Evolutionary conservation across 768 basidiomycete genomes (phyloP).

Genomic region (Pisolithus albus): DNA sequence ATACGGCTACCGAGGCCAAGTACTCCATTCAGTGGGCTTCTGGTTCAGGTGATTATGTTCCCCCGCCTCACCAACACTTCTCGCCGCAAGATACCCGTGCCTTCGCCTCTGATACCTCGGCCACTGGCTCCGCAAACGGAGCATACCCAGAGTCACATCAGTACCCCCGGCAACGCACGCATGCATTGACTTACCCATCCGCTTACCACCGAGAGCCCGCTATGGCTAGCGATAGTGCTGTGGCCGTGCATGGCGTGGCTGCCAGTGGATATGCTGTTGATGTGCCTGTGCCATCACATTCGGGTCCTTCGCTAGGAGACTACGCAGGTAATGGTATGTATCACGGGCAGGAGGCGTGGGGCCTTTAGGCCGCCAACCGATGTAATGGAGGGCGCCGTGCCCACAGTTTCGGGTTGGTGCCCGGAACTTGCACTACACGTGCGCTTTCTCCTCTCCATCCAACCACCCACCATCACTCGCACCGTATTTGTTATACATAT

Average conservation of each 20-base stretch:
- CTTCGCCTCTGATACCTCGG: not conserved
- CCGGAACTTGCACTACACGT: too few species aligned
- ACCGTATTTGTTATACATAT: too few species aligned
- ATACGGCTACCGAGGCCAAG: not conserved
- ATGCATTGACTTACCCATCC: not conserved
- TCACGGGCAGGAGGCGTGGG: not conserved
- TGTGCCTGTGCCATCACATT: not conserved
- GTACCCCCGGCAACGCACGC: not conserved
- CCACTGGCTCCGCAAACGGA: constrained; percentile 2
- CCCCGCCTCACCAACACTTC: constrained; percentile 4
- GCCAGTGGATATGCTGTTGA: not conserved
- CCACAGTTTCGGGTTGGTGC: too few species aligned
- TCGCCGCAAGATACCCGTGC: constrained; percentile 16
- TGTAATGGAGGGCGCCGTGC: not conserved
- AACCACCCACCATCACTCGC: too few species aligned
- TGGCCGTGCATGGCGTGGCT: not conserved
- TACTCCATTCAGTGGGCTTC: not conserved
- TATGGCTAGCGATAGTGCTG: not conserved
- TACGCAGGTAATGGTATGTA: not conserved
- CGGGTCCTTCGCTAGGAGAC: not conserved
- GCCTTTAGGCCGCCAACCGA: not conserved
- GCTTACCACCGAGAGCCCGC: not conserved
- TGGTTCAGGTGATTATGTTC: not conserved
- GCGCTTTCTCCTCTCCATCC: too few species aligned
- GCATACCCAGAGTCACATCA: constrained; percentile 3